Conservation (phyloP, 768 basidiomycete genomes). For the Clitopilus passeckerianus region DNA sequence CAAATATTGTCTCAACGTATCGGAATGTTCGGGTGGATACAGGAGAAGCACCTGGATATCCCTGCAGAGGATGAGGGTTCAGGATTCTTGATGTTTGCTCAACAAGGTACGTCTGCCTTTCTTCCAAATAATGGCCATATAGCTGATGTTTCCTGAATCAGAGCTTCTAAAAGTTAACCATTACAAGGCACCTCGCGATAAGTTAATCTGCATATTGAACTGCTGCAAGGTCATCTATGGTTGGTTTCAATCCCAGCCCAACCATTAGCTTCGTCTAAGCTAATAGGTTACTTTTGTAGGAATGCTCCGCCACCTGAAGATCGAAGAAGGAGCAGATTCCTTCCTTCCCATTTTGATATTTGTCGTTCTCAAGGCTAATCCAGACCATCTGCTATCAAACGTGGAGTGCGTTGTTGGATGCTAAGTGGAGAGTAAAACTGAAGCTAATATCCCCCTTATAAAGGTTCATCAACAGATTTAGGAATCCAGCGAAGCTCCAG, state of each 20-base stretch:
- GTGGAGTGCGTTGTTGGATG: slow-evolving; percentile 63
- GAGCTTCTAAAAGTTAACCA: slow-evolving; percentile 96
- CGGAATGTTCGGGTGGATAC: slow-evolving; percentile 86
- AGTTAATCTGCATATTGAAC: slow-evolving; percentile 95
- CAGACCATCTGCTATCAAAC: slow-evolving; percentile 89
- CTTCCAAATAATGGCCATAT: background rate
- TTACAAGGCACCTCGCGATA: slow-evolving; percentile 98
- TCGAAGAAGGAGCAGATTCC: slow-evolving; percentile 87
- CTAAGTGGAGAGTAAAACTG: too few relatives aligned
- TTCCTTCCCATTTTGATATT: slow-evolving; percentile 95
- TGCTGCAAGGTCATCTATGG: slow-evolving; percentile 99
- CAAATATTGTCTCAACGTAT: slow-evolving; percentile 88
- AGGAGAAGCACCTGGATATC: slow-evolving; percentile 85
- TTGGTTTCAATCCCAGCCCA: slow-evolving; percentile 31
- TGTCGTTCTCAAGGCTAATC: slow-evolving; percentile 92
- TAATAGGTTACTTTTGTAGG: slow-evolving; percentile 41
- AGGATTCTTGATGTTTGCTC: slow-evolving; percentile 85
- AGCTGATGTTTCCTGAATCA: slow-evolving; percentile 18
- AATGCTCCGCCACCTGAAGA: slow-evolving; percentile 79
- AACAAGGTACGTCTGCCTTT: slow-evolving; percentile 61
- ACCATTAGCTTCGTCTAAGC: slow-evolving; percentile 4
- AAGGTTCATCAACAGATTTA: slow-evolving; percentile 94
- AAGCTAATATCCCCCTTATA: background rate
- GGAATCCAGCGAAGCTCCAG: slow-evolving; percentile 83
- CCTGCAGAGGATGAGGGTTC: slow-evolving; percentile 69